Evolutionary conservation across 1,284 basidiomycete species (phyloP).

Genomic region (Fomitopsis betulina): DNA sequence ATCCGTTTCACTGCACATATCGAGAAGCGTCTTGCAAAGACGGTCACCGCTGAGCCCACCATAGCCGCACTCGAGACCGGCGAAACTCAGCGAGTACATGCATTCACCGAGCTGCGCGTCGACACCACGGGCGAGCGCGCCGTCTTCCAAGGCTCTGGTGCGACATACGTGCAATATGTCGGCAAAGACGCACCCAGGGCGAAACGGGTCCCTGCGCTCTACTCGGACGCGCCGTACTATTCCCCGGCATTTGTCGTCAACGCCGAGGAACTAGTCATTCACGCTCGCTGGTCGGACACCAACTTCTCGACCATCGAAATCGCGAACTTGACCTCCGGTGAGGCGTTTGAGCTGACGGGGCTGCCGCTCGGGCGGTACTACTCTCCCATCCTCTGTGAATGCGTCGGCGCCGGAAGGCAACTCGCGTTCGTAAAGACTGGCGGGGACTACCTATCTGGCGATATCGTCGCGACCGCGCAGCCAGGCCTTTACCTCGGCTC

Average conservation of each 20-base stretch:
- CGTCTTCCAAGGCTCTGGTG: slow-evolving; percentile 53
- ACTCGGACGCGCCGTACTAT: slow-evolving; percentile 51
- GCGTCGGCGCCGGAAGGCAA: slow-evolving; percentile 35
- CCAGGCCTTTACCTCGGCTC: slow-evolving; percentile 61
- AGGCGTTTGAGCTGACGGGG: slow-evolving; percentile 45
- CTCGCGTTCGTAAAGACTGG: slow-evolving; percentile 62
- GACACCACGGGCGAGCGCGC: slow-evolving; percentile 46
- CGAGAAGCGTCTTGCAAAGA: slow-evolving; percentile 59
- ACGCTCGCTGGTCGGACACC: slow-evolving; percentile 63
- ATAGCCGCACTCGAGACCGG: slow-evolving; percentile 48
- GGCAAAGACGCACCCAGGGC: slow-evolving; percentile 23
- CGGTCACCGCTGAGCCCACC: slow-evolving; percentile 41
- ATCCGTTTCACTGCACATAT: slow-evolving; percentile 60
- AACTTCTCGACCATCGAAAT: slow-evolving; percentile 63
- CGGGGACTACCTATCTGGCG: slow-evolving; percentile 55
- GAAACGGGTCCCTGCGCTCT: slow-evolving; percentile 42
- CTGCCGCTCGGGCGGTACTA: slow-evolving; percentile 63
- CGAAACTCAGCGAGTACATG: slow-evolving; percentile 49
- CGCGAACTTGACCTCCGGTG: slow-evolving; percentile 43
- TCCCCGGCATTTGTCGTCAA: slow-evolving; percentile 61
- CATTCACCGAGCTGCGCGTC: slow-evolving; percentile 55
- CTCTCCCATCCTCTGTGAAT: slow-evolving; percentile 48
- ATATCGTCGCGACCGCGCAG: slow-evolving; percentile 57
- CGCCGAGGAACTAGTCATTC: slow-evolving; percentile 44
- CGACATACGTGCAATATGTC: slow-evolving; percentile 46